These are phyloP conservation scores for Cladorrhinum samala DNA, from an alignment of 495 filamentous ascomycete genomes.

Conservation along the genomic window DNA sequence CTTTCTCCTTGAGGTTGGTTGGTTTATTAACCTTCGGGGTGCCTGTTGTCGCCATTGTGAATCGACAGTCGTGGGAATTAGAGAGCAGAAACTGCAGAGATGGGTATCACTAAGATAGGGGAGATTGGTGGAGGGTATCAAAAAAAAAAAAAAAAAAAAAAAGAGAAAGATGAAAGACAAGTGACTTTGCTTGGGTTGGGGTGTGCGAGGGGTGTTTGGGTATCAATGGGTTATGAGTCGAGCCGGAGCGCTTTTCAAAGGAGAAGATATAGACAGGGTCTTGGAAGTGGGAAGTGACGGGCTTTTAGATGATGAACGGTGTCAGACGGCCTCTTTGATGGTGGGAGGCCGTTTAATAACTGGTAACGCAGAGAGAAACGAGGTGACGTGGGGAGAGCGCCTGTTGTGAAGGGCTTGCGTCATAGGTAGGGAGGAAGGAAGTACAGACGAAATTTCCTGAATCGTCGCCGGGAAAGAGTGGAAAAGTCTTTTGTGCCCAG, in stretches of 20 bases:
- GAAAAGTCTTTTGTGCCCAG: neutral
- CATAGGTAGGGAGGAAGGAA: slow-evolving; percentile 17
- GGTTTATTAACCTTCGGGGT: slow-evolving; percentile 56
- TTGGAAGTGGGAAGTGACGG: slow-evolving; percentile 3
- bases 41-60: slow-evolving; percentile 22
- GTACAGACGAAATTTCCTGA: slow-evolving; percentile 3
- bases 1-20: slow-evolving; percentile 53
- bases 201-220: slow-evolving; percentile 3
- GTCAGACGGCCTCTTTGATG: neutral
- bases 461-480: neutral
- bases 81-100: too few species aligned
- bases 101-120: slow-evolving; percentile 11
- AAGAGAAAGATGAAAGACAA: neutral
- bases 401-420: slow-evolving; percentile 7
- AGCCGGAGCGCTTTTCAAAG: neutral
- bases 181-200: neutral
- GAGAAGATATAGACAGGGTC: slow-evolving; percentile 5
- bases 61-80: neutral
- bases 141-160: slow-evolving; percentile 1
- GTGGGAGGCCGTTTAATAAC: slow-evolving; percentile 8
- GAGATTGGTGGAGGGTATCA: slow-evolving; percentile 14
- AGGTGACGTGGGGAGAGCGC: slow-evolving; percentile 10
- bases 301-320: slow-evolving; percentile 5
- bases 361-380: neutral
- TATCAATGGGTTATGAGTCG: slow-evolving; percentile 5